Percentiles rank a stretch among this genome's conserved stretches.
Evolutionary conservation across 306 rosid genomes (phyloP).

Genomic region (Mimosa bimucronata): DNA sequence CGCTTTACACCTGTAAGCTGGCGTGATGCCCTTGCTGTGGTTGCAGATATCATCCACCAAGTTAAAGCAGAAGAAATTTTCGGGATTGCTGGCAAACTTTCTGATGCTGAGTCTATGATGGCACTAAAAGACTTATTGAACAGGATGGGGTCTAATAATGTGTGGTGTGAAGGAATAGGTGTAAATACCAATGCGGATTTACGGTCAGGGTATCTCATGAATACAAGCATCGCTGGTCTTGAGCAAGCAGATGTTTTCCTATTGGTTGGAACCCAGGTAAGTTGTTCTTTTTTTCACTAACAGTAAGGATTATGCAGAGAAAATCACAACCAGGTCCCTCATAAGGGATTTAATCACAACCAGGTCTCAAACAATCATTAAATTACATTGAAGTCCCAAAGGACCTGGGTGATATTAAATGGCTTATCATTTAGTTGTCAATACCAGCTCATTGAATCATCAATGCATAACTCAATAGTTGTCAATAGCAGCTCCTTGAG

Average conservation of each 20-base stretch:
- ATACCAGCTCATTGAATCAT: no score
- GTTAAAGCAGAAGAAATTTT: slow-evolving; percentile 81
- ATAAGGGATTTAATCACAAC: no score
- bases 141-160: slow-evolving; percentile 87
- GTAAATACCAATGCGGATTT: slow-evolving; percentile 72
- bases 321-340: no score
- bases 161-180: slow-evolving; percentile 91
- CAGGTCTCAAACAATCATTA: no score
- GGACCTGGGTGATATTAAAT: no score
- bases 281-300: no score
- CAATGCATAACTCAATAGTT: no score
- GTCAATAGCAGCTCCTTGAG: no score
- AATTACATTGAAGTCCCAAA: no score
- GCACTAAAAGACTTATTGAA: slow-evolving; percentile 90
- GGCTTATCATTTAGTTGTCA: no score
- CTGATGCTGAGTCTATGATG: slow-evolving; percentile 98
- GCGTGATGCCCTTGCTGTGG: slow-evolving; percentile 89
- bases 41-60: slow-evolving; percentile 78
- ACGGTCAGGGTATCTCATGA: slow-evolving; percentile 90
- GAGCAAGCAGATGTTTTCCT: slow-evolving; percentile 92
- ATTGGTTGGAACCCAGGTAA: slow-evolving; percentile 97
- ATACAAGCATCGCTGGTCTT: slow-evolving; percentile 81
- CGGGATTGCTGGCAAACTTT: slow-evolving; percentile 92
- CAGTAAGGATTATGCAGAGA: no score
- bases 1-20: slow-evolving; percentile 86